Conservation (phyloP, 2,329 filamentous ascomycete genomes). For the Delphinella strobiligena region DNA sequence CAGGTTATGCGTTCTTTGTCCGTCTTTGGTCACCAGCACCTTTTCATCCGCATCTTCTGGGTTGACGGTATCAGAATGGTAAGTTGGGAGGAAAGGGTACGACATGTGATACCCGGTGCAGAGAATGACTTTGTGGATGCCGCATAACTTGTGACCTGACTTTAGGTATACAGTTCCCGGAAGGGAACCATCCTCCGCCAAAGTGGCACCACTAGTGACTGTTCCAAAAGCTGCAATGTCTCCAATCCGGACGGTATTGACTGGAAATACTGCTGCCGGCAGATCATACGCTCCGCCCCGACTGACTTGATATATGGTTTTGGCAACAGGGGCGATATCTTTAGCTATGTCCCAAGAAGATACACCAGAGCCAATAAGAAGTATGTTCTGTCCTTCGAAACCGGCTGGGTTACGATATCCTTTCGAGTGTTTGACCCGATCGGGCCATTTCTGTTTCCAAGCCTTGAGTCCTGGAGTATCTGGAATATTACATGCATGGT, state of each 20-base stretch:
- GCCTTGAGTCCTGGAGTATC: slow-evolving; percentile 35
- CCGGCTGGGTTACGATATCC: slow-evolving; percentile 33
- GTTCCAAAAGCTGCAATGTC: slow-evolving; percentile 37
- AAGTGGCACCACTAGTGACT: slow-evolving; percentile 1
- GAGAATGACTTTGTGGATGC: slow-evolving; percentile 51
- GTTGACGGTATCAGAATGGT: slow-evolving; percentile 33
- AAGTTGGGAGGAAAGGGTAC: slow-evolving; percentile 48
- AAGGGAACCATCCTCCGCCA: slow-evolving; percentile 24
- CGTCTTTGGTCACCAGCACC: slow-evolving; percentile 48
- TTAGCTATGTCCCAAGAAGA: slow-evolving; percentile 44
- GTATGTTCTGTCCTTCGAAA: slow-evolving; percentile 44
- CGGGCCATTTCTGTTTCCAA: slow-evolving; percentile 34
- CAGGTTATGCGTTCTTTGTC: slow-evolving; percentile 51
- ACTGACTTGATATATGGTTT: slow-evolving; percentile 42
- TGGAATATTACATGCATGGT: slow-evolving; percentile 39
- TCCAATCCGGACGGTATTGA: slow-evolving; percentile 39
- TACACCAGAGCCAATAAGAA: slow-evolving; percentile 44
- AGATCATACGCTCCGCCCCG: slow-evolving; percentile 51
- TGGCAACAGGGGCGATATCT: slow-evolving; percentile 35
- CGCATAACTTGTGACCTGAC: slow-evolving; percentile 39
- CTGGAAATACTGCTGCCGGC: slow-evolving; percentile 40
- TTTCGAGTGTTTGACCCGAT: slow-evolving; percentile 40
- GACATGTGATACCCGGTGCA: slow-evolving; percentile 59
- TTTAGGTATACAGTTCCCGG: slow-evolving; percentile 41
- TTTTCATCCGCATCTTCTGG: slow-evolving; percentile 38